Evolutionary conservation across 164 flowering plant genomes (phyloP).

Genomic region (Piper longum): DNA sequence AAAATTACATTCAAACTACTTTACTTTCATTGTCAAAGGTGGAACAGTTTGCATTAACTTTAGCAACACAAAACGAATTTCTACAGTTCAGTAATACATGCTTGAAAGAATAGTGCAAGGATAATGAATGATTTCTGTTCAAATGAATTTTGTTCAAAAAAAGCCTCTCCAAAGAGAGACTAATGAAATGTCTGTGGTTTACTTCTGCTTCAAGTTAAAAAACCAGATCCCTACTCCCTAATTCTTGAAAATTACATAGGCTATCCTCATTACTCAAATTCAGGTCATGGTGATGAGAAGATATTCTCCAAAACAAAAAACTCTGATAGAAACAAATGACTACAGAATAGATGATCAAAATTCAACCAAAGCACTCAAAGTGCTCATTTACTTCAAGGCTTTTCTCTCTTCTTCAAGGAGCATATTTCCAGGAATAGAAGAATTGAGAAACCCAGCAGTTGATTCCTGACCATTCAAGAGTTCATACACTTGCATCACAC

Average conservation of each 20-base stretch:
- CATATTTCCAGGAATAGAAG: background rate
- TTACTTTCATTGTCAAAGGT: background rate
- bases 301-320: background rate
- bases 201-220: too few species aligned
- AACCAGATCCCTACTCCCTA: too few species aligned
- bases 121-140: too few species aligned
- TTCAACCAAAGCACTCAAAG: too few species aligned
- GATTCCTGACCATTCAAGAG: background rate
- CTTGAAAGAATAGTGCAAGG: too few species aligned
- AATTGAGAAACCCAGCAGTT: background rate
- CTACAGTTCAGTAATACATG: background rate
- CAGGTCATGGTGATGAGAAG: background rate
- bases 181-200: too few species aligned
- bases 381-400: background rate
- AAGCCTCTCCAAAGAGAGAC: too few species aligned
- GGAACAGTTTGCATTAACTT: background rate
- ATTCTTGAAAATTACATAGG: too few species aligned
- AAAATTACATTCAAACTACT: background rate
- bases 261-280: background rate
- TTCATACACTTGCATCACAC: conserved; percentile 1
- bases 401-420: background rate
- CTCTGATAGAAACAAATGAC: background rate
- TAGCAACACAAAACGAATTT: background rate
- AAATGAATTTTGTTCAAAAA: too few species aligned
- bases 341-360: too few species aligned